A percentile compares a stretch with the other conserved stretches of the same genome.
phyloP scores from a whole-genome alignment of 495 filamentous ascomycete species.

The Penicillium alfredii region DNA sequence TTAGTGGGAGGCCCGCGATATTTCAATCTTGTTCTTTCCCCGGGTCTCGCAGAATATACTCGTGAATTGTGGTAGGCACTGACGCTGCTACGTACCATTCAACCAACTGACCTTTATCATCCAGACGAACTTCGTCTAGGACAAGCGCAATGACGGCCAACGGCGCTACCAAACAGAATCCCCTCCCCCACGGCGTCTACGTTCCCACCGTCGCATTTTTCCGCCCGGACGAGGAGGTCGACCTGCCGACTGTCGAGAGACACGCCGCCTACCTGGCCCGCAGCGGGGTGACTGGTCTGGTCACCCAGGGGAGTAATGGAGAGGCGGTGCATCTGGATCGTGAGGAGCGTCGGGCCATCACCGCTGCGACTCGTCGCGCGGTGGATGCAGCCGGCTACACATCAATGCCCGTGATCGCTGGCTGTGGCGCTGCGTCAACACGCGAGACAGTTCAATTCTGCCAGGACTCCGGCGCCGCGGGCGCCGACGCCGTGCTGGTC shows the following conservation, averaged over 20 bases:
- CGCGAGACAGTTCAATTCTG: slow-evolving; percentile 79
- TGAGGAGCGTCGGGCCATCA: slow-evolving; percentile 63
- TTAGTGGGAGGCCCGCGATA: no score
- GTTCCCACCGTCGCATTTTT: slow-evolving; percentile 70
- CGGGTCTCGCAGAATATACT: no score
- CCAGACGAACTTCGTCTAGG: no score
- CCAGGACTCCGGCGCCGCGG: slow-evolving; percentile 64
- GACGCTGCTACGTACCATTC: no score
- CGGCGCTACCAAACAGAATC: slow-evolving; percentile 18
- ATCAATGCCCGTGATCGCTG: slow-evolving; percentile 73
- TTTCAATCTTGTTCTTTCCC: no score
- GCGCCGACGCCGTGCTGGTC: slow-evolving; percentile 79
- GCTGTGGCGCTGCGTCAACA: slow-evolving; percentile 78
- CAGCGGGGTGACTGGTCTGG: slow-evolving; percentile 72
- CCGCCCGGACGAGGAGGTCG: slow-evolving; percentile 53
- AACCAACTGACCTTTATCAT: no score
- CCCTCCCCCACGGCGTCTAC: slow-evolving; percentile 51
- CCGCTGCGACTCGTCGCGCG: slow-evolving; percentile 65
- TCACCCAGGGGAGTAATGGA: slow-evolving; percentile 86
- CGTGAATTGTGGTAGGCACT: no score
- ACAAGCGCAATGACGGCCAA: slow-evolving; percentile 27
- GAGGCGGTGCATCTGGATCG: slow-evolving; percentile 77
- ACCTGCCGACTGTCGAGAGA: slow-evolving; percentile 59
- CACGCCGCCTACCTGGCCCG: slow-evolving; percentile 81
- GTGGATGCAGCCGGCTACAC: slow-evolving; percentile 64